phyloP scores from a whole-genome alignment of 495 filamentous ascomycete species.

The Pyrenula massariospora region DNA sequence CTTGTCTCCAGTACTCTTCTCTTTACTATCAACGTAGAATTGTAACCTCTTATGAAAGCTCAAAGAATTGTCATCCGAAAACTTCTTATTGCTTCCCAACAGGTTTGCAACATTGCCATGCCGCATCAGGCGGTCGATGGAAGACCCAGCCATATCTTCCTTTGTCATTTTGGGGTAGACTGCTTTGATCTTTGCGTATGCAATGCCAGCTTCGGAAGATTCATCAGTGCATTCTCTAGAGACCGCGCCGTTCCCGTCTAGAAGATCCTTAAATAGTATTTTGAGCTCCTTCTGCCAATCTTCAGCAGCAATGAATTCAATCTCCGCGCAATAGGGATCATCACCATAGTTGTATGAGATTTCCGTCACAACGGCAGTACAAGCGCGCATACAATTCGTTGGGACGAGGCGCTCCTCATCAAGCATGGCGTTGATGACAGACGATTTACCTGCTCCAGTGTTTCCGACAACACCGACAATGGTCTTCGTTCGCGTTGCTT shows the following conservation, averaged over 20 bases:
- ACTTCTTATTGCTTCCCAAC: constrained; percentile 31
- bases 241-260: constrained; percentile 30
- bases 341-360: constrained; percentile 50
- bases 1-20: constrained; percentile 21
- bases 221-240: constrained; percentile 28
- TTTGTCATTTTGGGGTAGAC: constrained; percentile 49
- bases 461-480: constrained; percentile 47
- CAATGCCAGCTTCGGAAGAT: constrained; percentile 43
- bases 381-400: constrained; percentile 51
- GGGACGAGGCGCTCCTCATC: constrained; percentile 41
- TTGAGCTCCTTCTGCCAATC: constrained; percentile 50
- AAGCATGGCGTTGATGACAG: constrained; percentile 46
- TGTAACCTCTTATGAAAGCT: constrained; percentile 34
- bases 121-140: constrained; percentile 17
- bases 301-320: constrained; percentile 44
- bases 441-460: constrained; percentile 49
- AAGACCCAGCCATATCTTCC: constrained; percentile 28
- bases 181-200: constrained; percentile 51
- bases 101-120: constrained; percentile 20
- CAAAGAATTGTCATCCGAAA: constrained; percentile 23
- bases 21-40: constrained; percentile 39
- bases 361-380: constrained; percentile 55
- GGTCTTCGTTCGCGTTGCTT: constrained; percentile 23
- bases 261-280: constrained; percentile 35
- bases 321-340: constrained; percentile 42